Base-by-base conservation (phyloP, 768 basidiomycete species). In the Gautieria morchelliformis region DNA sequence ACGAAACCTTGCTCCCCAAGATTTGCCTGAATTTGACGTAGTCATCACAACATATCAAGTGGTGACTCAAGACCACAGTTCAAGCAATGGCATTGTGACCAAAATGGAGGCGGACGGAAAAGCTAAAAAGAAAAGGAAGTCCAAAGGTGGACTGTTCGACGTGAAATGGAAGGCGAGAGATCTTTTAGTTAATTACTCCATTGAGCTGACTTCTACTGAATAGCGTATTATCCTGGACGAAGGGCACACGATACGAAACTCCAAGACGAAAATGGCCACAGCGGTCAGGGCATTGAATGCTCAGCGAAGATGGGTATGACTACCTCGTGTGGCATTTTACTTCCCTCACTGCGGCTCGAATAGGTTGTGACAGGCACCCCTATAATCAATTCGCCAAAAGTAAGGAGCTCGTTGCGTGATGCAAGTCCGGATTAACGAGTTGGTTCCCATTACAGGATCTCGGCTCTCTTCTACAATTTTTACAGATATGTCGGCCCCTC, bases 41-140 rank as follows among this genome's bases (percentile, higher is more conserved):
- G 83, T 94, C 9, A 83, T 94, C 57, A 91, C 91, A 0, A 93
- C 91, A 2, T 92, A 91, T 65, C 84, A 89, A 64, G 80, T 81
- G 11, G 81, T 89, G 27, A 68, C 78, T 15, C 75, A 78, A 12
- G 88, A 90, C 40, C 40, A 35, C 47, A 50, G 45, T 40, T 54
- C 71, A 76, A 58, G 71, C 70, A 19, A 56, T 60, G 42, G 42
- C 33, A n/a, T 56, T 27, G 41, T 45, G 20, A 51, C 44, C 8
- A 46, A 41, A 33, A 30, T 35, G 27, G 27, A 37, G 51, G 40
- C 20, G 24, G 53, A 50, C 27, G 74, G 66, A 1, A 68, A 71
- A 10, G 74, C 66, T 59, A 81, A 77, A 65, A 87, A 81, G 73
- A 86, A 79, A 66, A 85, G 80, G 69, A 87, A 82, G 65, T 67